Evolutionary conservation across 2,329 filamentous ascomycete genomes (phyloP).

Genomic region (Venturia pyrina): DNA sequence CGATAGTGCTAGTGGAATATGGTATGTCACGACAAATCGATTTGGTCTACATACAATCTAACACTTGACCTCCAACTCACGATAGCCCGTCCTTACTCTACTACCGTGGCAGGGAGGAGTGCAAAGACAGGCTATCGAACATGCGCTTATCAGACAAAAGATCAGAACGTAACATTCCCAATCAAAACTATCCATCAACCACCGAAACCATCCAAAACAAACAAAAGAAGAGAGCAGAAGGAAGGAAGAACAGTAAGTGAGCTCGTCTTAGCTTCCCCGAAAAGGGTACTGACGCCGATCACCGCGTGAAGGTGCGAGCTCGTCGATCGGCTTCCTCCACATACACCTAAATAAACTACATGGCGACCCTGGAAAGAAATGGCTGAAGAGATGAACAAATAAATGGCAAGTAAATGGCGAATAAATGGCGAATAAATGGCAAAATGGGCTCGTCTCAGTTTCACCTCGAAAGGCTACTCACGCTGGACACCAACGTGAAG

Average conservation of each 20-base stretch:
- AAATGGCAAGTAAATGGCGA: no score
- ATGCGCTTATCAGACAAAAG: not conserved
- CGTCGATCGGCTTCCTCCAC: not conserved
- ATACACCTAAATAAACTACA: no score
- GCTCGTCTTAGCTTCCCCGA: not conserved
- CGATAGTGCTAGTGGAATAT: not conserved
- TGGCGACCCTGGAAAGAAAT: no score
- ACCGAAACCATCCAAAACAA: not conserved
- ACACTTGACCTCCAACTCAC: not conserved
- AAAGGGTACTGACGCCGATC: not conserved
- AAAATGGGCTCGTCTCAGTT: not conserved
- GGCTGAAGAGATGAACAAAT: no score
- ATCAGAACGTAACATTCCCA: no score
- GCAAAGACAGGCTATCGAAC: not conserved
- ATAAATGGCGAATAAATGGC: no score
- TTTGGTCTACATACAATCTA: not conserved
- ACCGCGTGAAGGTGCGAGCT: not conserved
- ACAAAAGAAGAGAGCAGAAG: not conserved
- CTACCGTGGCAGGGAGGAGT: not conserved
- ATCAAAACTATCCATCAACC: not conserved
- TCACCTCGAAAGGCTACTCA: no score
- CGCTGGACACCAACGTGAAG: no score
- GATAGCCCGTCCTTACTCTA: not conserved
- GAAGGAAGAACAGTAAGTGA: not conserved
- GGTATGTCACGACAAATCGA: not conserved